Percentiles rank a stretch among this genome's conserved stretches.
These are phyloP conservation scores for Carex sylvatica DNA, from an alignment of 202 grass and related monocot species.

Conservation along the genomic window DNA sequence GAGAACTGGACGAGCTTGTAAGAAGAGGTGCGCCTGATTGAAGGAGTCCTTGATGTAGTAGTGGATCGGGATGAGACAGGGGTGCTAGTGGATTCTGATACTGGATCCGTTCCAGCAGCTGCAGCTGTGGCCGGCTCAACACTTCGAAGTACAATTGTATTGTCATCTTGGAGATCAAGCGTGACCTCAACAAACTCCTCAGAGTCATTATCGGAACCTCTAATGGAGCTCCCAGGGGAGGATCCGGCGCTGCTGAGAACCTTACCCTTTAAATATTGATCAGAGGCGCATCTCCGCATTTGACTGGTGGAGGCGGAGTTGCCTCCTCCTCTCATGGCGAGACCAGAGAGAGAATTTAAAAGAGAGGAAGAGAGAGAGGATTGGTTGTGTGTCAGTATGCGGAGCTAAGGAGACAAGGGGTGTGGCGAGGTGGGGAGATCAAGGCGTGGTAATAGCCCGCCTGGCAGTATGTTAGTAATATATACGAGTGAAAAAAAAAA, in stretches of 20 bases:
- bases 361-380: neutral
- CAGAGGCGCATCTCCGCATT: slow-evolving; percentile 9
- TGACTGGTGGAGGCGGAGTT: neutral
- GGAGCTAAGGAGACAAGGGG: neutral
- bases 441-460: neutral
- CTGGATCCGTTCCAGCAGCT: slow-evolving; percentile 6
- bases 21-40: slow-evolving; percentile 61
- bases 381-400: neutral
- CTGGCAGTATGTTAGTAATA: neutral
- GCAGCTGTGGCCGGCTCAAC: slow-evolving; percentile 52
- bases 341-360: neutral
- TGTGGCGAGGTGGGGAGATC: neutral
- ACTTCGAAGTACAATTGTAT: slow-evolving; percentile 81
- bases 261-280: neutral
- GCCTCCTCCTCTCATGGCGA: slow-evolving; percentile 21
- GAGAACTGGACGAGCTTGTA: slow-evolving; percentile 70
- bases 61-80: slow-evolving; percentile 17
- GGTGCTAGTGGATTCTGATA: neutral
- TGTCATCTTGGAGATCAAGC: slow-evolving; percentile 81
- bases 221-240: slow-evolving; percentile 45
- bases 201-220: slow-evolving; percentile 57
- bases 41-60: slow-evolving; percentile 48
- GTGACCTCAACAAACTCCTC: slow-evolving; percentile 92
- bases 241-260: slow-evolving; percentile 38
- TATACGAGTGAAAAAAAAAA: neutral